Conservation (phyloP, 225 moss, liverwort and hornwort species). For the Thuidium tamariscinum region DNA sequence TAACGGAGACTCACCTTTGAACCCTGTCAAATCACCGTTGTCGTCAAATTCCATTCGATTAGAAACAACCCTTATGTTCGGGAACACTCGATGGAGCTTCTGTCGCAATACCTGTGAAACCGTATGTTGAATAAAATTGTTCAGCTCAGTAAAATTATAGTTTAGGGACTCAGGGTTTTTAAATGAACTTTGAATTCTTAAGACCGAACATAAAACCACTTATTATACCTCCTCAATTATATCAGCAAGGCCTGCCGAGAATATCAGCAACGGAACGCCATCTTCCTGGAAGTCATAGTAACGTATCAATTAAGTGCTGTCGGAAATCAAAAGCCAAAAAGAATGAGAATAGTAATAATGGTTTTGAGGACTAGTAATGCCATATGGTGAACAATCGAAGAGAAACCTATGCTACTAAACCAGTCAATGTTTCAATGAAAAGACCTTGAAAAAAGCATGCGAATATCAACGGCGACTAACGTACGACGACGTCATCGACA, state of each 20-base stretch:
- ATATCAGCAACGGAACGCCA: slow-evolving; percentile 62
- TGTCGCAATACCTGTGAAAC: slow-evolving; percentile 49
- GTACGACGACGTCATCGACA: neutral
- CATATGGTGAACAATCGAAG: neutral
- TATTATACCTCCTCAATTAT: slow-evolving; percentile 64
- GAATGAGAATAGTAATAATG: neutral
- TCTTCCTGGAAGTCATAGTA: slow-evolving; percentile 21
- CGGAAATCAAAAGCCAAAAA: neutral
- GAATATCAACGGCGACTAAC: neutral
- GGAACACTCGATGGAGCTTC: slow-evolving; percentile 57
- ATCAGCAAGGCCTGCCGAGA: slow-evolving; percentile 77
- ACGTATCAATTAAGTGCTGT: neutral
- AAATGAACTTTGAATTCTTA: neutral
- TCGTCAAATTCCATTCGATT: slow-evolving; percentile 65
- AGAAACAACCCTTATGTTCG: slow-evolving; percentile 64
- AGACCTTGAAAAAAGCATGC: neutral
- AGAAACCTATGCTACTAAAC: neutral
- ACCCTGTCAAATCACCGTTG: slow-evolving; percentile 50
- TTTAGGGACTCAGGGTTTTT: neutral
- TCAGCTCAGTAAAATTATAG: neutral
- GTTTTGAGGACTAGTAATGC: neutral
- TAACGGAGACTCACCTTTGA: slow-evolving; percentile 21
- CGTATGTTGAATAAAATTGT: neutral
- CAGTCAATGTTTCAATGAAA: neutral
- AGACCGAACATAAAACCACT: no score